Evolutionary conservation across 1,284 basidiomycete species (phyloP).

Genomic region (Polyporus tsugae): DNA sequence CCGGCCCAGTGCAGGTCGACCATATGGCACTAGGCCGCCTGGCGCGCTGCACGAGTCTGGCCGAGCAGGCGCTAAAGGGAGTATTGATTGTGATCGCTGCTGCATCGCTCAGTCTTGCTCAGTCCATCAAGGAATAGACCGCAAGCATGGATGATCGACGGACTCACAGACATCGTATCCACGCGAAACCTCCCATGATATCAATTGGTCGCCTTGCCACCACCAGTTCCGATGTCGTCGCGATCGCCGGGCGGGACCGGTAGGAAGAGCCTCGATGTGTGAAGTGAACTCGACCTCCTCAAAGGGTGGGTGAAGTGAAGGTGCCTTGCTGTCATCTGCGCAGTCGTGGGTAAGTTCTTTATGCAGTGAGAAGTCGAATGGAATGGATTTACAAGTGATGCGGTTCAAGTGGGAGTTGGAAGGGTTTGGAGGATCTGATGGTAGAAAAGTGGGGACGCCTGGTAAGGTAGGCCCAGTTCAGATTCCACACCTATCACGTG

Average conservation of each 20-base stretch:
- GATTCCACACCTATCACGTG: too few species aligned
- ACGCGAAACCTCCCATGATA: neutral
- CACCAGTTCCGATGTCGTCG: neutral
- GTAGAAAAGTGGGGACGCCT: neutral
- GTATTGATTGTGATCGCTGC: neutral
- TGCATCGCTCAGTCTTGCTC: neutral
- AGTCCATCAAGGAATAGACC: conserved; percentile 1
- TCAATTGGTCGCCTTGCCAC: conserved; percentile 1
- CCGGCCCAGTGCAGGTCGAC: neutral
- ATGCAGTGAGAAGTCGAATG: neutral
- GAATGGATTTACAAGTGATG: neutral
- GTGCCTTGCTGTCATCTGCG: neutral
- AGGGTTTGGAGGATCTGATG: conserved; percentile 5
- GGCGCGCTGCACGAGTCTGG: neutral
- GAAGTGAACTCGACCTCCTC: neutral
- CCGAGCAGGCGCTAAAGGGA: neutral
- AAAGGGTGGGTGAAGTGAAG: neutral
- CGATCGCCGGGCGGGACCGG: conserved; percentile 14
- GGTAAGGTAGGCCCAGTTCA: too few species aligned
- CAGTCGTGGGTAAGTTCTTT: neutral
- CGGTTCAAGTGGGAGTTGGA: neutral
- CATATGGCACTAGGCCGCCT: neutral
- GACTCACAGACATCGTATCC: neutral
- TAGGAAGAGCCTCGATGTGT: neutral
- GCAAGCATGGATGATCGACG: neutral